Conservation (phyloP, 306 rosid genomes). For the Echinosophora koreensis region DNA sequence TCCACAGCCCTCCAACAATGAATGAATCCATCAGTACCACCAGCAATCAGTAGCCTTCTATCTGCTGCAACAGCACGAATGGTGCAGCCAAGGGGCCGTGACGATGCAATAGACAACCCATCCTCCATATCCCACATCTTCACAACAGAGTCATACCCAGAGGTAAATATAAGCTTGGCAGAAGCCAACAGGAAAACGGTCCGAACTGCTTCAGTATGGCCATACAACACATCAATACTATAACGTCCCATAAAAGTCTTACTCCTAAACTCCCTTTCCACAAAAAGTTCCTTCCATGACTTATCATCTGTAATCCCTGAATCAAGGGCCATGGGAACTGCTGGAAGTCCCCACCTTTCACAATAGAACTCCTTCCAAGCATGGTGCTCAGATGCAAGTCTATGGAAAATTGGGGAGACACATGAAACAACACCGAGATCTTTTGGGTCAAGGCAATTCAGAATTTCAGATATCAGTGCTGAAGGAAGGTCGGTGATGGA, state of each 20-base stretch:
- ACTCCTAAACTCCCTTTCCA: constrained; percentile 95
- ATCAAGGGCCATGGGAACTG: constrained; percentile 49
- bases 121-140: constrained; percentile 94
- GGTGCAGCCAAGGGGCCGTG: constrained; percentile 83
- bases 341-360: constrained; percentile 93
- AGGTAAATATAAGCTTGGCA: constrained; percentile 81
- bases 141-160: constrained; percentile 91
- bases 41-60: constrained; percentile 73
- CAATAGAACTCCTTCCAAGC: constrained; percentile 95
- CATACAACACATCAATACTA: constrained; percentile 79
- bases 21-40: constrained; percentile 91
- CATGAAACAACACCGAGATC: constrained; percentile 90
- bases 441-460: constrained; percentile 87
- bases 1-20: constrained; percentile 93
- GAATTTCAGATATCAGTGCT: constrained; percentile 78
- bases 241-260: constrained; percentile 91
- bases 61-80: constrained; percentile 92
- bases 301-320: constrained; percentile 60
- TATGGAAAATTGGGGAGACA: constrained; percentile 67
- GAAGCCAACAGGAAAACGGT: constrained; percentile 85
- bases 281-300: constrained; percentile 88
- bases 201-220: constrained; percentile 86
- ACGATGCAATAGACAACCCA: constrained; percentile 81
- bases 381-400: constrained; percentile 84
- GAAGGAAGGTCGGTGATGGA: constrained; percentile 84